Conservation (phyloP, 2,329 filamentous ascomycete genomes). For the Monosporascus sp. region DNA sequence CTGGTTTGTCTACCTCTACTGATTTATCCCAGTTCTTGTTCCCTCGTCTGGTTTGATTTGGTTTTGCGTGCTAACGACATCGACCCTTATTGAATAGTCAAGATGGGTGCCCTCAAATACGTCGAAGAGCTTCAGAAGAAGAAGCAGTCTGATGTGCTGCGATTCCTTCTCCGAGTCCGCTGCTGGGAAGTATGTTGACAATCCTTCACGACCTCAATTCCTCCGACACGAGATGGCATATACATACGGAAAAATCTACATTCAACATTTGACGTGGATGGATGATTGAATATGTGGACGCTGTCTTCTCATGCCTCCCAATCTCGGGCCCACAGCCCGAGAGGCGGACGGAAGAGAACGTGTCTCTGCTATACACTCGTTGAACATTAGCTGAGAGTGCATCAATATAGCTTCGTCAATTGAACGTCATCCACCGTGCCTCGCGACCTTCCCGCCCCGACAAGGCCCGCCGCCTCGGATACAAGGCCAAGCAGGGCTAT, state of each 20-base stretch:
- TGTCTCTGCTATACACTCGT: constrained; percentile 92
- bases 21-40: neutral
- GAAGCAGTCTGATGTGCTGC: constrained; percentile 99
- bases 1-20: constrained; percentile 24
- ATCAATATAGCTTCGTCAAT: constrained; percentile 99
- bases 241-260: constrained; percentile 22
- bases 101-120: constrained; percentile 99
- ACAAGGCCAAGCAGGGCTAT: constrained; percentile 99
- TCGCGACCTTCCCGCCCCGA: constrained; percentile 97
- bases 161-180: constrained; percentile 98
- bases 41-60: neutral
- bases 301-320: constrained; percentile 22
- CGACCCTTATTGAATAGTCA: constrained; percentile 36
- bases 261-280: constrained; percentile 24
- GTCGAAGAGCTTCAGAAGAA: constrained; percentile 99
- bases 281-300: constrained; percentile 28
- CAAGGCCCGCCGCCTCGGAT: constrained; percentile 99
- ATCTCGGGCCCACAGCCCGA: neutral
- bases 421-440: constrained; percentile 99
- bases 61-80: constrained; percentile 16
- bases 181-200: constrained; percentile 95
- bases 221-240: constrained; percentile 21
- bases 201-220: constrained; percentile 26
- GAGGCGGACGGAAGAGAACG: constrained; percentile 28
- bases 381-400: constrained; percentile 99